Conservation (phyloP, 768 basidiomycete genomes). For the Pisolithus tinctorius region DNA sequence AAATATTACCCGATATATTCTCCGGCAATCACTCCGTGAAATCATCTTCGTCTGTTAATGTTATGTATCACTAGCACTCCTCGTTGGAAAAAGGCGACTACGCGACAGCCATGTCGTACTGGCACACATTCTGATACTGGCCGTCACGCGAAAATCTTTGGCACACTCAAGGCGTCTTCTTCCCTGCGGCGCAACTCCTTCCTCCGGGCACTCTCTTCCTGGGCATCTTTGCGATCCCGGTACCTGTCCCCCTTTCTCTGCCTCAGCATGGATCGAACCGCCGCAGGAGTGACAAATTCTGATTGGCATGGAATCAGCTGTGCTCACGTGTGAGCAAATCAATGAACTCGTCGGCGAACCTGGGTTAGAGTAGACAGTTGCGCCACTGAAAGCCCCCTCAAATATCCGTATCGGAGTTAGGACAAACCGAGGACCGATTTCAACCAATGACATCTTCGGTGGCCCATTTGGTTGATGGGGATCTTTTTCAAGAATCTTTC, state of each 20-base stretch:
- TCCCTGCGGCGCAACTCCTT: constrained; percentile 55
- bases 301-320: constrained; percentile 4
- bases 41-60: no score
- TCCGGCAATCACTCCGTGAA: no score
- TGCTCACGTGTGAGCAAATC: not conserved
- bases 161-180: constrained; percentile 77
- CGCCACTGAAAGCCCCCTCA: constrained; percentile 94
- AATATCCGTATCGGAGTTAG: constrained; percentile 97
- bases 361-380: constrained; percentile 92
- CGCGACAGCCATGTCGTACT: no score
- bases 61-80: no score
- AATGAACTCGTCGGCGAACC: constrained; percentile 41
- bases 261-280: constrained; percentile 62
- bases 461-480: constrained; percentile 82
- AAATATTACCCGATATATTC: no score
- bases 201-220: constrained; percentile 58
- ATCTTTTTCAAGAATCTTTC: constrained; percentile 89
- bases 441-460: constrained; percentile 81
- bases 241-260: constrained; percentile 78
- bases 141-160: constrained; percentile 81
- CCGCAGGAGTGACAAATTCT: constrained; percentile 93
- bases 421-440: constrained; percentile 97
- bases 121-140: no score
- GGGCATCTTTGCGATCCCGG: constrained; percentile 70
- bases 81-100: no score